Percentiles rank a stretch among this genome's conserved stretches.
These are phyloP conservation scores for Globisporangium solare DNA, from an alignment of 352 stramenopile genomes.

Conservation along the genomic window DNA sequence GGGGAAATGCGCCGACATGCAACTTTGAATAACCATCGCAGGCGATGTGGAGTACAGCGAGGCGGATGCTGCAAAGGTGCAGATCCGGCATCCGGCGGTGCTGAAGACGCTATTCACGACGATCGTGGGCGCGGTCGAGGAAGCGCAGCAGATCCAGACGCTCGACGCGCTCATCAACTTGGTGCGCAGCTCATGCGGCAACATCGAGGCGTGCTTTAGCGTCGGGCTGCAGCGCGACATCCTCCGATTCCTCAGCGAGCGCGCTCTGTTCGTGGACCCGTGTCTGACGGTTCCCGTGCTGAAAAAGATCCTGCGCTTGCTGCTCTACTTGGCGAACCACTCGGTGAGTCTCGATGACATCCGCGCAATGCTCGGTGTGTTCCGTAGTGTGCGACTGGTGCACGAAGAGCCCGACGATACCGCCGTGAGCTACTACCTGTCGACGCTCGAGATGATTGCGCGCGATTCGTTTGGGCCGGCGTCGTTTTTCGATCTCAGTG, in stretches of 20 bases:
- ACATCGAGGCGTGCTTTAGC: constrained; percentile 68
- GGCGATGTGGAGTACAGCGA: constrained; percentile 64
- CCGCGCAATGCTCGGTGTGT: constrained; percentile 74
- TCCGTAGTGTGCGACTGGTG: constrained; percentile 63
- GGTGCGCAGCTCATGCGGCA: constrained; percentile 68
- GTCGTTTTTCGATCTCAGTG: constrained; percentile 82
- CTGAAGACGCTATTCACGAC: constrained; percentile 59
- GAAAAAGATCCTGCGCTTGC: constrained; percentile 73
- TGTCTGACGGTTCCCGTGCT: constrained; percentile 55
- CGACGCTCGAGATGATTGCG: constrained; percentile 83
- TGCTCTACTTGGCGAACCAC: constrained; percentile 77
- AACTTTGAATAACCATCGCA: constrained; percentile 10
- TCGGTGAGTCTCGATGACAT: constrained; percentile 77
- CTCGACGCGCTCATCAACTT: constrained; percentile 75
- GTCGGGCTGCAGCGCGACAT: constrained; percentile 74
- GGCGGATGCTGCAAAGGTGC: constrained; percentile 45
- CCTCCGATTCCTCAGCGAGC: constrained; percentile 62
- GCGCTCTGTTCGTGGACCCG: constrained; percentile 56
- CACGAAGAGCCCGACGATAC: constrained; percentile 66
- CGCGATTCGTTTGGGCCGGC: constrained; percentile 74
- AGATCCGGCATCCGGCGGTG: constrained; percentile 56
- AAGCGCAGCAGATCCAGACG: constrained; percentile 61
- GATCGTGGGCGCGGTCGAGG: constrained; percentile 62
- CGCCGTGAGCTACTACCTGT: constrained; percentile 71
- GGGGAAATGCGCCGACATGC: not conserved